These are phyloP conservation scores for Mycena vitilis DNA, from an alignment of 768 basidiomycete species.

Conservation along the genomic window DNA sequence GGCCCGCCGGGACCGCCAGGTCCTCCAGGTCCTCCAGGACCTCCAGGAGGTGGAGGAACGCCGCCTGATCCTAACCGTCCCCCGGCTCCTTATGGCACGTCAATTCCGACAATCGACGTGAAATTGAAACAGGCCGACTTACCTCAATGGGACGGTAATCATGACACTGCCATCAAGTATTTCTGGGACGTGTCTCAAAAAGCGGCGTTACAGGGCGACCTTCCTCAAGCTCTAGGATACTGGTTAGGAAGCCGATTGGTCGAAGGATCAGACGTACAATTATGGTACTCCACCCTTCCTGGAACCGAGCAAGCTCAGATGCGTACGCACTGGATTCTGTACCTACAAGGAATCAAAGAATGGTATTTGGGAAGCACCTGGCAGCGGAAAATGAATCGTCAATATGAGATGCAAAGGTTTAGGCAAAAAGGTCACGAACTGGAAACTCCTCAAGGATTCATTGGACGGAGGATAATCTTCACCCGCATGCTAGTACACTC, in stretches of 20 bases:
- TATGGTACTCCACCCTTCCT: neutral
- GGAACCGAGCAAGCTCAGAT: neutral
- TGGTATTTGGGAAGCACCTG: neutral
- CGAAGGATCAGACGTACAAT: neutral
- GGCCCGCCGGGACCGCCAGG: too few relatives aligned
- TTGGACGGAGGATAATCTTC: neutral
- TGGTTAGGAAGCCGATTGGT: neutral
- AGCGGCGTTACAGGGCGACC: too few relatives aligned
- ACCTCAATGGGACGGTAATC: neutral
- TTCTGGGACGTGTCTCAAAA: too few relatives aligned
- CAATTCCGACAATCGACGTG: neutral
- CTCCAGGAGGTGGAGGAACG: too few relatives aligned
- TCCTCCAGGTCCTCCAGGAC: too few relatives aligned
- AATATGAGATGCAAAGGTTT: neutral
- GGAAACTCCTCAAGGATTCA: neutral
- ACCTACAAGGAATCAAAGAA: neutral
- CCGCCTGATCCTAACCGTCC: too few relatives aligned
- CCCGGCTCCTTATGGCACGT: too few relatives aligned
- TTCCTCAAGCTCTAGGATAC: neutral
- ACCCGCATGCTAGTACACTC: neutral
- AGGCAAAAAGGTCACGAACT: neutral
- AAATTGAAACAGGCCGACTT: neutral
- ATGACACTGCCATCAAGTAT: neutral
- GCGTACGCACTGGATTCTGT: neutral
- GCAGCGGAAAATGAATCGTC: neutral